Base-by-base conservation (phyloP, 306 rosid species). In the Malus fusca region DNA sequence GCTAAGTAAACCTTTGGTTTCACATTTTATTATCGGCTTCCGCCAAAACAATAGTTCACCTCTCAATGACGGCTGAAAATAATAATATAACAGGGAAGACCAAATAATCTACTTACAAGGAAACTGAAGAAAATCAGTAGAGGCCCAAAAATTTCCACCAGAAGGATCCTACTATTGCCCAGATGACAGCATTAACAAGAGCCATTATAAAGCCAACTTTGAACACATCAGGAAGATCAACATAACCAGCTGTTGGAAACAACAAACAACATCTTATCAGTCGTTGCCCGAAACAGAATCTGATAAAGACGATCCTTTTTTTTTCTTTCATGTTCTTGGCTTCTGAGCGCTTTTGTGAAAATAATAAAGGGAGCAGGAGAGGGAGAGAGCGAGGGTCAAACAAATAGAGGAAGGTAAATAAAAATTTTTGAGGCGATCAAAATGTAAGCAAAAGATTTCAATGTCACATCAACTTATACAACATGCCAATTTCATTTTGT, bases 81-180 rank as follows among this genome's bases (percentile, higher is more conserved):
- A 80, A 71, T 78, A 28, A 52, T 42, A 75, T 59, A 66, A 44
- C 68, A 75, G 33, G 75, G 6, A 21, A 80, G 72, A 72, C 76
- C 79, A 73, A 72, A 66, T 59, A 62, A 75, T 68, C 79, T 84
- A 83, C 86, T 84, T 83, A 61, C 85, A 81, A n/a, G 52, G 68
- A 72, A 79, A 83, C 70, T 72, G 66, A 61, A 56, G 55, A 51
- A 74, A 71, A 37, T 92, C 90, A 95, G 72, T 88, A 95, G 68
- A 92, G 82, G 46, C 97, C 97, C 81, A 90, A 86, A 87, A 95
- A 82, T 82, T 90, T 95, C 97, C 99, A 95, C 99, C 99, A 95
- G 58, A 92, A 33, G 64, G 85, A 61, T 74, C 97, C 99, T 68
- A 87, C 93, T 25, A 82, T 78, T 42, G 75, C 90, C 99, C 97